Evolutionary conservation across 495 filamentous ascomycete species (phyloP).

Genomic region (Neurospora sp.): DNA sequence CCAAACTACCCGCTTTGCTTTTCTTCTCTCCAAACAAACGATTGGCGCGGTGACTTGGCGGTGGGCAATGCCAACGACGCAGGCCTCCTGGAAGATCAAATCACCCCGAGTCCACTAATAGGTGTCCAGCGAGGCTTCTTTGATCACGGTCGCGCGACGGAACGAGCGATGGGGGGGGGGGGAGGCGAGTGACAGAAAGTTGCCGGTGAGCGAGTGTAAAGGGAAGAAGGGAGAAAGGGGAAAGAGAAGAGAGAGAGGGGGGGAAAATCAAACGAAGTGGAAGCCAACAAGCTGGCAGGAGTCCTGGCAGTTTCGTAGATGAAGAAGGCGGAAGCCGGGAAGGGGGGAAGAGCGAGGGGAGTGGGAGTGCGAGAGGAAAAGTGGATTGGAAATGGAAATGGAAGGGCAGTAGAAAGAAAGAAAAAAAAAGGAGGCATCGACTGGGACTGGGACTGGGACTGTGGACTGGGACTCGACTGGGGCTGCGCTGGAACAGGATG

Average conservation of each 20-base stretch:
- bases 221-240: slow-evolving; percentile 10
- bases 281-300: not conserved
- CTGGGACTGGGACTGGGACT: not conserved
- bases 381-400: not conserved
- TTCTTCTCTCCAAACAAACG: not conserved
- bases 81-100: not conserved
- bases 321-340: not conserved
- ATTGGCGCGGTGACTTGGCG: not conserved
- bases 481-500: not conserved
- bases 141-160: slow-evolving; percentile 1
- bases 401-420: not conserved
- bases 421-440: not conserved
- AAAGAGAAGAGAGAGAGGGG: slow-evolving; percentile 12
- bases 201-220: slow-evolving; percentile 13
- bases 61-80: not conserved
- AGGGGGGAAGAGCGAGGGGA: not conserved
- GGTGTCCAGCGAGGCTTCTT: too few relatives aligned
- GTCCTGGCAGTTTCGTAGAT: not conserved
- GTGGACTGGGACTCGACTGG: not conserved
- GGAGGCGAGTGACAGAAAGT: slow-evolving; percentile 16
- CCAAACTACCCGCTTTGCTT: not conserved
- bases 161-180: slow-evolving; percentile 18
- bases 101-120: too few relatives aligned
- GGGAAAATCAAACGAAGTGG: slow-evolving; percentile 15
- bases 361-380: not conserved